Evolutionary conservation across 139 green algal species (phyloP).

Genomic region (Chlamydomonas sp.): DNA sequence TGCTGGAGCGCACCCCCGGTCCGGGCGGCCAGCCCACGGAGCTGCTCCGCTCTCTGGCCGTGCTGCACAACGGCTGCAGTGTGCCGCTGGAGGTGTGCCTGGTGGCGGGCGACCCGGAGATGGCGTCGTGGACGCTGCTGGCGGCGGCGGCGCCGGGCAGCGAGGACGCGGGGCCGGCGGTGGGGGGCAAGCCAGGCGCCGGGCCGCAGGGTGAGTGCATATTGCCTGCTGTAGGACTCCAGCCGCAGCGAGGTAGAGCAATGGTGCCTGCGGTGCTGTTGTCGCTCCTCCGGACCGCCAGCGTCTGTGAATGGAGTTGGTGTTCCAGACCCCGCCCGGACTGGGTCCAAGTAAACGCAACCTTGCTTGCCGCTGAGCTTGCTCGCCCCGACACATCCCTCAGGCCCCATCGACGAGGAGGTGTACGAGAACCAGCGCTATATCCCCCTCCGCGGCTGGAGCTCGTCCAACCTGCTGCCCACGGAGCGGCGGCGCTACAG

Average conservation of each 20-base stretch:
- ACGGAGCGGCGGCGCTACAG: conserved; percentile 72
- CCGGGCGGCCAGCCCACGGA: conserved; percentile 51
- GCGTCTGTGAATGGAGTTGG: too few relatives aligned
- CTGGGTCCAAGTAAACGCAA: neutral
- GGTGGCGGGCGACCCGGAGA: conserved; percentile 21
- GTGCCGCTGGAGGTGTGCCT: conserved; percentile 71
- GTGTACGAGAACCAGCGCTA: conserved; percentile 91
- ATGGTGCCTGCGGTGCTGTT: too few relatives aligned
- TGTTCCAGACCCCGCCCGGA: conserved; percentile 3
- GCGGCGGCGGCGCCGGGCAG: conserved; percentile 20
- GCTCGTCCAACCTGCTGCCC: conserved; percentile 53
- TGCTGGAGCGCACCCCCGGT: conserved; percentile 66
- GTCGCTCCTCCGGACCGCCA: too few relatives aligned
- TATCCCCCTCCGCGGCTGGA: conserved; percentile 69
- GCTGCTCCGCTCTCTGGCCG: conserved; percentile 75
- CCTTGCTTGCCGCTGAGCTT: too few relatives aligned
- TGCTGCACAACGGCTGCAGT: conserved; percentile 75
- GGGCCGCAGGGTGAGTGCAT: neutral
- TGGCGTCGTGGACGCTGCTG: conserved; percentile 46
- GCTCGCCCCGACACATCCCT: neutral
- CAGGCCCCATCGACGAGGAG: conserved; percentile 69
- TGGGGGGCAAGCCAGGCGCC: neutral
- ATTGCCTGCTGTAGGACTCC: too few relatives aligned
- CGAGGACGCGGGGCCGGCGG: neutral
- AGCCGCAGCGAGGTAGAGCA: too few relatives aligned